Evolutionary conservation across 805 yeast genomes (phyloP), one percentile per base, ranked within the genome.

Genomic region (Kluyveromyces dobzhanskii): DNA sequence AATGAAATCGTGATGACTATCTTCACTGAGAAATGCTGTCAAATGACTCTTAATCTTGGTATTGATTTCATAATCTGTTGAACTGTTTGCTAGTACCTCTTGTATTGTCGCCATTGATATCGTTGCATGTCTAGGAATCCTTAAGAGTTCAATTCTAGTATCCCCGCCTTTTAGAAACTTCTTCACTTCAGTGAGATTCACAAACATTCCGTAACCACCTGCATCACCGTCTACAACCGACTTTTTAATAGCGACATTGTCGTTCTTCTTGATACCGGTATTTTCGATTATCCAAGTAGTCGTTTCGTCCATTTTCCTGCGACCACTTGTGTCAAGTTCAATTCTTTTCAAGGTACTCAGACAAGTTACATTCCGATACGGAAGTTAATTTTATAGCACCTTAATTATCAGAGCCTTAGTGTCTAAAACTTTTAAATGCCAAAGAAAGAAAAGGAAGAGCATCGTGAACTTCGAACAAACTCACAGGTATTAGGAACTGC

Each of bases 51-150:
- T 34, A 17, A 34, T 8, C 11, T 4, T 23, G 14, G 13, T 13
- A 13, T n/a, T 16, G 14, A 16, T 11, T 12, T n/a, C 37, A 17
- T 17, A 6, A 8, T 13, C 19, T 11, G 17, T 3, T 24, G 4
- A 5, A 16, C 16, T n/a, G 3, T 17, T 26, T 1, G 41, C 36
- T 8, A 54, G 29, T 8, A 59, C 39, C 3, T 43, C 38, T 30
- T 53, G 44, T 0, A 50, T 25, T 0, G 57, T 43, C 31, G 51
- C 56, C 7, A 71, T 51, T 35, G 64, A 62, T 14, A 66, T 50
- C 0, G 63, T 51, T 5, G 51, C 35, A 0, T 24, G n/a, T 4
- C 46, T 39, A 0, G 75, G 71, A 1, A 72, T 51, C 35, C 75
- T 50, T 37, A 72, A 38, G 7, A 71, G 44, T 38, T 61, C 69